Conservation (phyloP, 495 filamentous ascomycete species). For the Penicillium crystallinum region DNA sequence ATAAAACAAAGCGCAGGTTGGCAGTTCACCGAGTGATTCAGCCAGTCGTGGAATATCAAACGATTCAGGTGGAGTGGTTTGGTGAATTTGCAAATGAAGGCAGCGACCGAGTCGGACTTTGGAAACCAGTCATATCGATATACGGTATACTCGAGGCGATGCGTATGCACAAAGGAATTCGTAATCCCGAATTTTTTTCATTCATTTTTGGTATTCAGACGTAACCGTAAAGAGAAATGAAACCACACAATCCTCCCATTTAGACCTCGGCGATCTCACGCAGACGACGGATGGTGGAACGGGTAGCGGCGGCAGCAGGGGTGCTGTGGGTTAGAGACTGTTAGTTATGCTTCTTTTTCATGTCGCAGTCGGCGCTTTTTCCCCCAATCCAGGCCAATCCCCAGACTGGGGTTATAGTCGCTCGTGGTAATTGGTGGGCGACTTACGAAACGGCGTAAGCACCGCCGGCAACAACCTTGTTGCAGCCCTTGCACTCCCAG, state of each 20-base stretch:
- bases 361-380: background rate
- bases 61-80: background rate
- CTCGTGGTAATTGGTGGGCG: background rate
- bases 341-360: constrained; percentile 15
- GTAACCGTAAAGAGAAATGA: constrained; percentile 37
- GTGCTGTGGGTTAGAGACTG: constrained; percentile 54
- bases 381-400: background rate
- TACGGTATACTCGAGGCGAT: constrained; percentile 5
- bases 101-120: background rate
- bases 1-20: background rate
- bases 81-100: background rate
- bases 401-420: background rate
- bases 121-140: background rate
- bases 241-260: constrained; percentile 41
- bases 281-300: constrained; percentile 95
- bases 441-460: constrained; percentile 97
- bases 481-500: constrained; percentile 91
- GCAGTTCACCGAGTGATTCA: background rate
- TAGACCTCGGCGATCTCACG: constrained; percentile 98
- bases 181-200: constrained; percentile 36
- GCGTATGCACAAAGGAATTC: constrained; percentile 21
- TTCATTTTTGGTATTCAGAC: constrained; percentile 45
- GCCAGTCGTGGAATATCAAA: background rate
- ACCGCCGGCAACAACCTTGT: constrained; percentile 93
- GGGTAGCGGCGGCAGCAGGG: constrained; percentile 89